Conservation (phyloP, 441 rosid species). For the Viola pubescens region DNA sequence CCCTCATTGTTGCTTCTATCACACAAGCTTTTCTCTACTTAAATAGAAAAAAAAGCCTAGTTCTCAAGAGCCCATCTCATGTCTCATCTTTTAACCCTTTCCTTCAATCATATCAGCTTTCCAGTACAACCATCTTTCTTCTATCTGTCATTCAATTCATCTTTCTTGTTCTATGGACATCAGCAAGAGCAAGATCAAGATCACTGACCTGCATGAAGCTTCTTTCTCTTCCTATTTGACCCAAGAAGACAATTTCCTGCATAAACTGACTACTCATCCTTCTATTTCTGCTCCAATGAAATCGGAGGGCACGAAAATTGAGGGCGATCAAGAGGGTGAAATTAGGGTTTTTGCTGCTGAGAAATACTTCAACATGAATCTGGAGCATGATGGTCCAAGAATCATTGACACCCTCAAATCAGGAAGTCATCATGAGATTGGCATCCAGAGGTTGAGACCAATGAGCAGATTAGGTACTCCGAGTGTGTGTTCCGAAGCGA, state of each 20-base stretch:
- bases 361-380: conserved; percentile 56
- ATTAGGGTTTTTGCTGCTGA: conserved; percentile 67
- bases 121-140: no score
- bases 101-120: neutral
- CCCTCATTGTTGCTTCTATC: conserved; percentile 6
- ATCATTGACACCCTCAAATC: conserved; percentile 13
- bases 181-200: conserved; percentile 44
- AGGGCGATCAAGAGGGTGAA: conserved; percentile 30
- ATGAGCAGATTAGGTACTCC: conserved; percentile 48
- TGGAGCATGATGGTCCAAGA: conserved; percentile 26
- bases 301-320: conserved; percentile 27
- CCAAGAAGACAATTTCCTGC: conserved; percentile 31
- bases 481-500: conserved; percentile 55
- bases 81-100: no score
- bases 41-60: conserved; percentile 6
- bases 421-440: conserved; percentile 19
- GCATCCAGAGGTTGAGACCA: conserved; percentile 25
- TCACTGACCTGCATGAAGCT: conserved; percentile 38
- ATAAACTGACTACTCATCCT: conserved; percentile 23
- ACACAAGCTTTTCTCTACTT: conserved; percentile 9
- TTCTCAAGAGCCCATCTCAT: conserved; percentile 10
- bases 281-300: conserved; percentile 10
- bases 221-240: conserved; percentile 47
- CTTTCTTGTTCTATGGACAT: conserved; percentile 12
- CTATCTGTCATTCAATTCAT: neutral